Base-by-base conservation (phyloP, 768 basidiomycete species). In the Phylloporus sp. region DNA sequence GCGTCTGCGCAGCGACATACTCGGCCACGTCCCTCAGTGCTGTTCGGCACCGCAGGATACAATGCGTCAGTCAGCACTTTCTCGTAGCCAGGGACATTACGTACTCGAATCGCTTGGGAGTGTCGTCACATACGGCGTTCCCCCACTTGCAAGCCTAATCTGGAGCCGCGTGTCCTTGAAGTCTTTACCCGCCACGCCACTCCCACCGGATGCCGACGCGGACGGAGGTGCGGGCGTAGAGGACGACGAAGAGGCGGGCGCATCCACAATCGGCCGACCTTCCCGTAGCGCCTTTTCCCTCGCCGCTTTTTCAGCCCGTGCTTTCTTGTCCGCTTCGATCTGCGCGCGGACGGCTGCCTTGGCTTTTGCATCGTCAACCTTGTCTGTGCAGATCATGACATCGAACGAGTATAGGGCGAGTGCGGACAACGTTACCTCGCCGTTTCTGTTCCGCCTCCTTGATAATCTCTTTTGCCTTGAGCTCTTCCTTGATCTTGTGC, bases 291-390 rank as follows among this genome's bases (percentile, higher is more conserved):
- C 95, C 67, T 97, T 97, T 71, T 97, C 95, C 42, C 85, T 75
- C 0, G 94, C 94, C 2, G 85, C 77, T 62, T 90, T 94, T 64
- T 88, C 93, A 0, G 91, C 91, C 18, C 95, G 83, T 9, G 82
- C 86, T 47, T 81, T 81, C 73, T 94, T 98, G 74, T 97, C 95
- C 0, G 86, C 90, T 69, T 95, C 94, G 58, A 97, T 97, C 67
- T 97, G 94, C 1, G 88, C 91, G 65, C 92, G 93, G 63, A 97
- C 76, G 1, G 89, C 88, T 4, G 90, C 91, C 56, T 75, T 84
- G 2, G 93, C 95, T 61, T 84, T 85, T 11, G 85, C 84, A 44
- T 98, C 95, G 46, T 88, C 90, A 35, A 91, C 63, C 73, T 97
- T 98, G 62, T 97, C 95, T 95, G 62, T 23, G 4, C 15, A 9